Conservation (phyloP, 2,329 filamentous ascomycete genomes). For the Thermothelomyces thermophilus region DNA sequence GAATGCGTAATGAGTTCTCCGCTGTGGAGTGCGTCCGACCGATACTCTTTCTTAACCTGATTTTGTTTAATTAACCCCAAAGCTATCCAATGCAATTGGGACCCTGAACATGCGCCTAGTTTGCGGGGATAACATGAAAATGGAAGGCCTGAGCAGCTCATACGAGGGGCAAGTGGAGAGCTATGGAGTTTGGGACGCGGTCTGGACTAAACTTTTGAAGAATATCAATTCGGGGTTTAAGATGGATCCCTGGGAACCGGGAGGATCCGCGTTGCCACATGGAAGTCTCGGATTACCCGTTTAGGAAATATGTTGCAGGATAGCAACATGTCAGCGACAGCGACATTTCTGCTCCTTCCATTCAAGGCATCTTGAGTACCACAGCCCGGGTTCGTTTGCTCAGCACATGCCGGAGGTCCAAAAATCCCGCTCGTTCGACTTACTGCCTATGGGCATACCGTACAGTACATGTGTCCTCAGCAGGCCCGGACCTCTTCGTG, state of each 20-base stretch:
- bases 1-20: too few species aligned
- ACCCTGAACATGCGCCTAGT: background rate
- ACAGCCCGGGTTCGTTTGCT: too few species aligned
- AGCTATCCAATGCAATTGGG: too few species aligned
- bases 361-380: too few species aligned
- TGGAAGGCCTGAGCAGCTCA: background rate
- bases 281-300: constrained; percentile 1
- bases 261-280: background rate
- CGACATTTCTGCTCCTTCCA: too few species aligned
- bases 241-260: constrained; percentile 1
- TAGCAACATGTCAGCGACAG: background rate
- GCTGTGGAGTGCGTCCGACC: too few species aligned
- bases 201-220: background rate
- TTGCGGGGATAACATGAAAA: background rate
- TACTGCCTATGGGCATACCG: background rate
- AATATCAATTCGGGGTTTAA: constrained; percentile 4
- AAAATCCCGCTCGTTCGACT: too few species aligned
- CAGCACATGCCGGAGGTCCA: too few species aligned
- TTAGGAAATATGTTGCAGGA: background rate
- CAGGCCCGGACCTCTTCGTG: constrained; percentile 20
- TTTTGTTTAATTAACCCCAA: too few species aligned
- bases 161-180: background rate
- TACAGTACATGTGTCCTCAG: background rate
- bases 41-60: too few species aligned
- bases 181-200: background rate